Percentiles rank a stretch among this genome's conserved stretches.
Evolutionary conservation across 305 asterid genomes (phyloP).

Genomic region (Fraxinus ornus): DNA sequence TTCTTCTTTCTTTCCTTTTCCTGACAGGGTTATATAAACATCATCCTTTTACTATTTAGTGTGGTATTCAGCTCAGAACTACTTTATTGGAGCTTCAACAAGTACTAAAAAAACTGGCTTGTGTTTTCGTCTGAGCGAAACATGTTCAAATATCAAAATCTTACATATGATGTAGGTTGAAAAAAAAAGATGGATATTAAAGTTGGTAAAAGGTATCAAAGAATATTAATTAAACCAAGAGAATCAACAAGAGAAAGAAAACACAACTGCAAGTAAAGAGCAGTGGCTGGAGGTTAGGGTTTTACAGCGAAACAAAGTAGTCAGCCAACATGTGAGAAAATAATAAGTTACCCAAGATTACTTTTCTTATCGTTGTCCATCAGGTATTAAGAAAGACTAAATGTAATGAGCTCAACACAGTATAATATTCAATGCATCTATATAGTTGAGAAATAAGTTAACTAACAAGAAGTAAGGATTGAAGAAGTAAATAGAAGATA

Average conservation of each 20-base stretch:
- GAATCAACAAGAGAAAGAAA: neutral
- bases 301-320: neutral
- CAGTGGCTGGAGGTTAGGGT: neutral
- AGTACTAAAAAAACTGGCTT: neutral
- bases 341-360: neutral
- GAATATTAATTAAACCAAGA: neutral
- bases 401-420: constrained; percentile 1
- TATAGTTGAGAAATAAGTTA: neutral
- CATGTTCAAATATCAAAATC: neutral
- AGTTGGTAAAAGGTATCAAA: neutral
- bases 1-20: neutral
- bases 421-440: constrained; percentile 7
- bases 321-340: neutral
- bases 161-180: neutral
- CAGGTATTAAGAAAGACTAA: neutral
- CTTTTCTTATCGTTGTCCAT: neutral
- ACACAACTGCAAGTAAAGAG: neutral
- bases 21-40: neutral
- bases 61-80: neutral
- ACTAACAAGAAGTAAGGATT: neutral
- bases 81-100: neutral
- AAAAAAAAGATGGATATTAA: neutral
- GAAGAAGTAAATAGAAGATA: neutral
- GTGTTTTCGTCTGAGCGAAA: neutral
- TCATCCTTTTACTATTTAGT: neutral